Base-by-base conservation (phyloP, 1,139 yeast genomes). In the Pichia sorboxylosa region DNA sequence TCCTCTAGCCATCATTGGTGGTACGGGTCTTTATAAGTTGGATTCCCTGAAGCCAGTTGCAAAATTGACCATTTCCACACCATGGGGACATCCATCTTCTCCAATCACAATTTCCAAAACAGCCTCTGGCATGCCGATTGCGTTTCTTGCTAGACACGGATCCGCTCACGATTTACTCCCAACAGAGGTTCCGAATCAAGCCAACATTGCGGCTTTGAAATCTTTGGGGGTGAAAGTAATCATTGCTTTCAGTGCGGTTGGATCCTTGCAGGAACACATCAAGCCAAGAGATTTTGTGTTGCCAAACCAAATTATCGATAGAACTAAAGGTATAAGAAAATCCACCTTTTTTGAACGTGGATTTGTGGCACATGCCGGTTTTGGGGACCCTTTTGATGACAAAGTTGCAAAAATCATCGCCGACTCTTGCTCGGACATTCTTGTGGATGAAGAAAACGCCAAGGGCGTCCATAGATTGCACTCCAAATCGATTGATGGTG, bases 21-120 rank as follows among this genome's bases (percentile, higher is more conserved):
- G 98, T 28, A 90, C 98, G 3, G 99, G 99, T n/a, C 69, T 90
- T 28, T 90, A 90, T 63, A 81, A 83, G 37, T 66, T 90, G 39
- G 84, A 81, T 28, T 74, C 83, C 36, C 64, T 87, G 41, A 69
- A 77, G 30, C 93, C 95, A 3, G 92, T 85, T 33, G 96, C 96
- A 17, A 66, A 80, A 45, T 61, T 85, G 32, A 72, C 82, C 6
- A 58, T 84, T 34, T 69, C 78, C 14, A 90, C 98, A 8, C 99
- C 99, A 17, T 90, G 98, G 97, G 99, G 98, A 6, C 69, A 68
- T 46, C 95, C 99, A 16, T 85, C 97, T 5, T 80, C 94, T 11
- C 87, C 96, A 33, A 82, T 90, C 51, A 87, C 96, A 33, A 76
- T 90, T 42, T 79, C 94, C 19, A 73, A 68, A 44, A 81, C 93